phyloP scores from a whole-genome alignment of 2,329 filamentous ascomycete species.

The Arthrobotrys megalospora region DNA sequence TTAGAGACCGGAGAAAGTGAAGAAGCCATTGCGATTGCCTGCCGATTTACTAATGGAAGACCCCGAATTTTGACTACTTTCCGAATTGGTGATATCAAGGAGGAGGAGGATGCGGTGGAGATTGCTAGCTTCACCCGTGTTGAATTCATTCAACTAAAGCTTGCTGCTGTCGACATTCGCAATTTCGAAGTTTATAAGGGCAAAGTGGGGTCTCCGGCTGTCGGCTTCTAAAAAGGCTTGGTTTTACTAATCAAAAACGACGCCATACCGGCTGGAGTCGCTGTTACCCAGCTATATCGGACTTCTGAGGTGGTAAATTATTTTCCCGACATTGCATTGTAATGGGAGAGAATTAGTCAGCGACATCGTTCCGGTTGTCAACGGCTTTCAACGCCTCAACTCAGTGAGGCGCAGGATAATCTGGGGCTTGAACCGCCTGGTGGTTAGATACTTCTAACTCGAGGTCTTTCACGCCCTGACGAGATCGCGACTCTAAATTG shows the following conservation, averaged over 20 bases:
- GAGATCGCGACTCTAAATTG: too few species aligned
- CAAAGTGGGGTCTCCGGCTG: constrained; percentile 7
- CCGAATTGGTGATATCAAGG: not conserved
- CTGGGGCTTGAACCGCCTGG: too few species aligned
- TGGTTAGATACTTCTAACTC: too few species aligned
- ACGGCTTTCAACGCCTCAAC: not conserved
- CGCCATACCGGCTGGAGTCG: too few species aligned
- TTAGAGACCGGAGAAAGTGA: constrained; percentile 40
- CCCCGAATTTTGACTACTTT: not conserved
- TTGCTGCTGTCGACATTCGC: not conserved
- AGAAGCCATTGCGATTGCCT: constrained; percentile 45
- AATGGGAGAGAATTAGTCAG: not conserved
- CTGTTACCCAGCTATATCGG: too few species aligned
- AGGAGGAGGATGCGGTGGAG: not conserved
- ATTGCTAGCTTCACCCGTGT: not conserved
- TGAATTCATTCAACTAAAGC: not conserved
- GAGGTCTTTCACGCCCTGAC: too few species aligned
- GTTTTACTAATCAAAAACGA: constrained; percentile 2
- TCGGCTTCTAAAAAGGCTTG: not conserved
- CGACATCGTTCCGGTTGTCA: not conserved
- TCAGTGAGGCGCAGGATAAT: too few species aligned
- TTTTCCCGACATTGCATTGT: not conserved
- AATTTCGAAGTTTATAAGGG: not conserved
- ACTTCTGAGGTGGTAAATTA: not conserved
- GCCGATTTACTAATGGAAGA: not conserved